Conservation (phyloP, 352 stramenopile species). For the Phytophthora colocasiae region DNA sequence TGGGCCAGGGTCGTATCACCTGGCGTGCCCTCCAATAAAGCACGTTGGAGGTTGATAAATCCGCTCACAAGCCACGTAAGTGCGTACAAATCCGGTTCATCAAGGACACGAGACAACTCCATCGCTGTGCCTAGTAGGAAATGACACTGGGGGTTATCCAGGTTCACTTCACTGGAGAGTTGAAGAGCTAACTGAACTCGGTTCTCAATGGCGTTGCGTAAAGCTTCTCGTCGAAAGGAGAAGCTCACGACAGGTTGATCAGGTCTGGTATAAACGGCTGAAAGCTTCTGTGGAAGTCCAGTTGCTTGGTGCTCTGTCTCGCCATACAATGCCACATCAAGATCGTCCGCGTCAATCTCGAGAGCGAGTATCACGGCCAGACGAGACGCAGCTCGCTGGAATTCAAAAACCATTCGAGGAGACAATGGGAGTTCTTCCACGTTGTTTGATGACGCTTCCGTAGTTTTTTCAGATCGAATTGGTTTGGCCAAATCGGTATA, state of each 20-base stretch:
- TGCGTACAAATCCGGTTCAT: constrained; percentile 53
- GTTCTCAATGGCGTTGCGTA: constrained; percentile 45
- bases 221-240: constrained; percentile 42
- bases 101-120: constrained; percentile 42
- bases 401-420: constrained; percentile 40
- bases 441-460: constrained; percentile 1
- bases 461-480: constrained; percentile 4
- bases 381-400: constrained; percentile 37
- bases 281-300: constrained; percentile 12
- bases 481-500: constrained; percentile 46
- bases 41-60: constrained; percentile 48
- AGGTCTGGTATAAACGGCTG: constrained; percentile 14
- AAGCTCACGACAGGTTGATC: constrained; percentile 33
- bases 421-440: not conserved
- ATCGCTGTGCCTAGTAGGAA: constrained; percentile 49
- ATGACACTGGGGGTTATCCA: constrained; percentile 38
- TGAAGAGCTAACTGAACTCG: constrained; percentile 54
- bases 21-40: constrained; percentile 10
- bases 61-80: constrained; percentile 57
- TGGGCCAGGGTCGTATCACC: constrained; percentile 30
- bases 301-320: constrained; percentile 25
- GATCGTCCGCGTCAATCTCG: constrained; percentile 35
- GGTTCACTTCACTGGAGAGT: constrained; percentile 39
- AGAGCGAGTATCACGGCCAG: constrained; percentile 37
- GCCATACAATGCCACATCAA: constrained; percentile 36